Evolutionary conservation across 208 protist genomes (phyloP).

Genomic region (Leishmania aethiopica): DNA sequence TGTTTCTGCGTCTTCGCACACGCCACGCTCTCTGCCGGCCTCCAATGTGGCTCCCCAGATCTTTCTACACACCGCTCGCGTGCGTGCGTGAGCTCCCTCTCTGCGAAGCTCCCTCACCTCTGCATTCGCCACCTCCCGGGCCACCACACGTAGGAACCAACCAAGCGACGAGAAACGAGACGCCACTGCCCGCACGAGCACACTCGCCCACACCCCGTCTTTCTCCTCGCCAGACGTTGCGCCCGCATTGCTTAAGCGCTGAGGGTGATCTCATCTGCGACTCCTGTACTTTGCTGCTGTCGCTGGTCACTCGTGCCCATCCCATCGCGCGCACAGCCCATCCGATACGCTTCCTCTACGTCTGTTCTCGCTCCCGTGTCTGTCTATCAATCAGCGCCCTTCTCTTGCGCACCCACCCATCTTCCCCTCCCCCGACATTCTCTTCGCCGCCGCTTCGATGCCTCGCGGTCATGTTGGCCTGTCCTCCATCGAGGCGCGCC

Average conservation of each 20-base stretch:
- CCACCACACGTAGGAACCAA: neutral
- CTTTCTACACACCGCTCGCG: neutral
- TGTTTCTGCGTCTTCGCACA: neutral
- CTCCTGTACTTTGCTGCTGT: neutral
- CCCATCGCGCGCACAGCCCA: neutral
- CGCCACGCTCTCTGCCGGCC: neutral
- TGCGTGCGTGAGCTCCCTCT: neutral
- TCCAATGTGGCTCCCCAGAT: neutral
- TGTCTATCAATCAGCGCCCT: neutral
- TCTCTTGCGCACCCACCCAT: neutral
- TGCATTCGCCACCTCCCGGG: neutral
- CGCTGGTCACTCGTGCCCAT: neutral
- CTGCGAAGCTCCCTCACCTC: neutral
- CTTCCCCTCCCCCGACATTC: neutral
- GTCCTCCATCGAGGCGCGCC: conserved; percentile 62
- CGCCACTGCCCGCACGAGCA: neutral
- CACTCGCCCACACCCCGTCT: neutral
- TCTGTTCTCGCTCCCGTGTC: neutral
- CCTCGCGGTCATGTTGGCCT: conserved; percentile 23
- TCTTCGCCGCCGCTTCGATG: conserved; percentile 5
- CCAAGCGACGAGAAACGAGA: neutral
- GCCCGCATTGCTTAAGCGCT: neutral
- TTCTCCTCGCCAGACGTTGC: neutral
- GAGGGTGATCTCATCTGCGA: neutral
- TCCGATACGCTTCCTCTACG: neutral